phyloP scores from a whole-genome alignment of 2,329 filamentous ascomycete species.

The Arthrinium puccinioides region DNA sequence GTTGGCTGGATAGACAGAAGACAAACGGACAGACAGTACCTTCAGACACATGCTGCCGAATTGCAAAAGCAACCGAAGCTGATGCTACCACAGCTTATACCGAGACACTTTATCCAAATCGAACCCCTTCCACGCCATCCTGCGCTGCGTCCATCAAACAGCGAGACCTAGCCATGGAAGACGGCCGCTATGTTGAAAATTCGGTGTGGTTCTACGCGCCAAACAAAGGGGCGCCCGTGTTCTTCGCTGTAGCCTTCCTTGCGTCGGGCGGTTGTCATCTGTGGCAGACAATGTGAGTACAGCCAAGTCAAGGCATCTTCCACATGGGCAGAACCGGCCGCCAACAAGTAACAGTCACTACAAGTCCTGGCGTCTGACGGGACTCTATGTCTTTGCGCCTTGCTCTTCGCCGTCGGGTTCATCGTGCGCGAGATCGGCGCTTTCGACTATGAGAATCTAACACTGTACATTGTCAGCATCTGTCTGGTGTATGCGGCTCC shows the following conservation, averaged over 20 bases:
- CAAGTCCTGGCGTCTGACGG: conserved; percentile 48
- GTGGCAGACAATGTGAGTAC: conserved; percentile 39
- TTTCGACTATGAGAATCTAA: conserved; percentile 34
- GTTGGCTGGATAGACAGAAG: no score
- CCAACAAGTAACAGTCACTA: conserved; percentile 38
- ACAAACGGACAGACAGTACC: no score
- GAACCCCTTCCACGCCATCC: no score
- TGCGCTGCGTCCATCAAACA: no score
- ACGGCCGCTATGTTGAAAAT: conserved; percentile 28
- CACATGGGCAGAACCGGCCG: neutral
- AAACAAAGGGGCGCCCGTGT: conserved; percentile 38
- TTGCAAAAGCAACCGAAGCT: no score
- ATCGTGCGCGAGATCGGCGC: conserved; percentile 38
- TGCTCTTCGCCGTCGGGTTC: conserved; percentile 51
- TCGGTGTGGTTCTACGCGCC: conserved; percentile 40
- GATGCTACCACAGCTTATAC: no score
- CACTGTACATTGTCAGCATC: conserved; percentile 34
- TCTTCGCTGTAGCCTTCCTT: conserved; percentile 36
- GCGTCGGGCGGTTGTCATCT: conserved; percentile 28
- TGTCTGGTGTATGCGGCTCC: conserved; percentile 28
- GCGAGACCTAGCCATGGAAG: conserved; percentile 11
- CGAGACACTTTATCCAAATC: no score
- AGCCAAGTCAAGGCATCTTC: neutral
- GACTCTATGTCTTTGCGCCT: conserved; percentile 45
- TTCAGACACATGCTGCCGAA: no score